phyloP scores from a whole-genome alignment of 2,329 filamentous ascomycete genomes.

The Aspergillus felis region DNA sequence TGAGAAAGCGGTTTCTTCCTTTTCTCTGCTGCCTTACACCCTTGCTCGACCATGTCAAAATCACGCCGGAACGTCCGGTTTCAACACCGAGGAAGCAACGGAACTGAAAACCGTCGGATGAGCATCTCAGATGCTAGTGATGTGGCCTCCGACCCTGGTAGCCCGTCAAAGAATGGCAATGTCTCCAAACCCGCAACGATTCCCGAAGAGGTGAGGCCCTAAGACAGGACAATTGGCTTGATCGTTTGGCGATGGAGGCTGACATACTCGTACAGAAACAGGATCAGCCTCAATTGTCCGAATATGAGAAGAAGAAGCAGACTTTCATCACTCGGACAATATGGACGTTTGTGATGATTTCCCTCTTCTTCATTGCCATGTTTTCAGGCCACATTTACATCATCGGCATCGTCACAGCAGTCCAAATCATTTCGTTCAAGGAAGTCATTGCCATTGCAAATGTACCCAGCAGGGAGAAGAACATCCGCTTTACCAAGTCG shows the following conservation, averaged over 20 bases:
- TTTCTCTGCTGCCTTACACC: conserved; percentile 3
- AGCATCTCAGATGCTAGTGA: conserved; percentile 56
- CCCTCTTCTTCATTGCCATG: conserved; percentile 82
- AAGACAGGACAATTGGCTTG: background rate
- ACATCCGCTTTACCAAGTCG: conserved; percentile 89
- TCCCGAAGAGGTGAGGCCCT: conserved; percentile 30
- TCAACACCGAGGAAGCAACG: conserved; percentile 45
- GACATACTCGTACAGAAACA: conserved; percentile 25
- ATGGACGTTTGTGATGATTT: conserved; percentile 98
- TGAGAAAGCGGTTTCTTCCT: conserved; percentile 1
- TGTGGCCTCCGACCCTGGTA: conserved; percentile 47
- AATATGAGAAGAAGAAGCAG: conserved; percentile 98
- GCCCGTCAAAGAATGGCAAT: conserved; percentile 46
- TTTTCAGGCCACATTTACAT: conserved; percentile 98
- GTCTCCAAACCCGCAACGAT: conserved; percentile 30
- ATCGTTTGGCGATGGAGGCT: background rate
- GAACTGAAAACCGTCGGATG: conserved; percentile 46
- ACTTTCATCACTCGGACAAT: conserved; percentile 95
- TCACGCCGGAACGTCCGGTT: conserved; percentile 60
- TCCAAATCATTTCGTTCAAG: conserved; percentile 98
- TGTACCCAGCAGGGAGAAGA: conserved; percentile 84
- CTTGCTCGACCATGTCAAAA: conserved; percentile 44
- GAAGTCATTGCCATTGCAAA: conserved; percentile 98
- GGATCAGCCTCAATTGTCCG: conserved; percentile 49
- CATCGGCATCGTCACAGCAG: conserved; percentile 82